phyloP scores from a whole-genome alignment of 1,284 basidiomycete genomes.

The Bondarzewia mesenterica region DNA sequence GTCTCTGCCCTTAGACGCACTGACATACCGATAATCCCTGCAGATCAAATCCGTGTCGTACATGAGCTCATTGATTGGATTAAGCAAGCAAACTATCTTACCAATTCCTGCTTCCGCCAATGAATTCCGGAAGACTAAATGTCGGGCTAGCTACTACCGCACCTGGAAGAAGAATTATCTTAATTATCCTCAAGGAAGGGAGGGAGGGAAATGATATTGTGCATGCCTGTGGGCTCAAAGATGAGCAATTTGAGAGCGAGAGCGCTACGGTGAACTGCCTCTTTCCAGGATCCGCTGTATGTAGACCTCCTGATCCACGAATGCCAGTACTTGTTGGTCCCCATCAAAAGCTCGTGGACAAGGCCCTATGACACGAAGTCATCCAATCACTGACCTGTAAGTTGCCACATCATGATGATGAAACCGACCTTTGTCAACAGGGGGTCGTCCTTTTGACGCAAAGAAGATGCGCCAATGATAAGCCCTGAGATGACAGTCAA shows the following conservation, averaged over 20 bases:
- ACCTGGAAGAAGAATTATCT: conserved; percentile 30
- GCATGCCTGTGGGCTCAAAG: conserved; percentile 69
- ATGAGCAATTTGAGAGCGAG: conserved; percentile 83
- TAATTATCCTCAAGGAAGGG: too few species aligned
- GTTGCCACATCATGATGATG: background rate
- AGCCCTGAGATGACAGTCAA: conserved; percentile 25
- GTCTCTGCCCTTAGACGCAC: background rate
- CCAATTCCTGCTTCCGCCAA: conserved; percentile 86
- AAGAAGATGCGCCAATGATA: conserved; percentile 37
- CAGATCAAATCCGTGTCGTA: background rate
- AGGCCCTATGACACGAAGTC: background rate
- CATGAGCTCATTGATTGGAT: background rate
- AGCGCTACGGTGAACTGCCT: conserved; percentile 82
- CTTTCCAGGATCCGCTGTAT: conserved; percentile 90
- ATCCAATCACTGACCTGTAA: background rate
- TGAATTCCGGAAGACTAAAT: conserved; percentile 86
- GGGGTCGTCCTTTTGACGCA: conserved; percentile 50
- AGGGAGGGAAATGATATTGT: background rate
- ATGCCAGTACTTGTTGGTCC: conserved; percentile 80
- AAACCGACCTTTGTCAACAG: conserved; percentile 48
- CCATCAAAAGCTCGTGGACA: conserved; percentile 41
- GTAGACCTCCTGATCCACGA: conserved; percentile 77
- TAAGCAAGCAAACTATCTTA: conserved; percentile 18
- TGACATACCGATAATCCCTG: conserved; percentile 62
- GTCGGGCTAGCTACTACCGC: conserved; percentile 91